Base-by-base conservation (phyloP, 805 yeast genomes). In the Nakazawaea ambrosiae region DNA sequence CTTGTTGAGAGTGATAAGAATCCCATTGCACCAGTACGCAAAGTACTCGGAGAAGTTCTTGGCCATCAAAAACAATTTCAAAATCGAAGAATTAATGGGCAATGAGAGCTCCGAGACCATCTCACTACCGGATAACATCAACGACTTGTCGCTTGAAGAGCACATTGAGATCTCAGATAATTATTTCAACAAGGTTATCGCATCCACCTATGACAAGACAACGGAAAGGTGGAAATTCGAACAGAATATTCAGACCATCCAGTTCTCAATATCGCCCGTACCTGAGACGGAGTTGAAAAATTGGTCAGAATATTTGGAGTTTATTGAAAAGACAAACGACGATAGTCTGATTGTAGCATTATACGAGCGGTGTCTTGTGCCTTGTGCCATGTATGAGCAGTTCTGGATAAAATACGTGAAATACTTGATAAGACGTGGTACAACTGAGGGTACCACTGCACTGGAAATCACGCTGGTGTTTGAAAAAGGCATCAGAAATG, bases 21-120 rank as follows among this genome's bases (percentile, higher is more conserved):
- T 84, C 2, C 97, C 97, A 0, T 58, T 90, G 31, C 90, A 90
- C 57, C 95, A 88, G 49, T 89, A 87, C 54, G 81, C 96, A 0
- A 76, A 73, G 45, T 90, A 81, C 54, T 83, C 74, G 49, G 77
- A 64, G 61, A 52, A 66, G 50, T 57, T 75, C 50, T 49, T 61
- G 42, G 63, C 63, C 45, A 44, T 64, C 43, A 50, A 53, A 43
- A 60, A 63, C 34, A 50, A 56, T 22, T 60, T 60, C 51, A 36
- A 61, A 39, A 45, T 61, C 3, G 45, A 48, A 6, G 63, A 58
- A 34, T 40, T 63, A 18, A 54, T 63, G 1, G 45, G 58, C 2
- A 42, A 45, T 4, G 55, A 48, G 2, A 49, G 47, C 5, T n/a
- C n/a, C n/a, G n/a, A n/a, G n/a, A n/a, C n/a, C n/a, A n/a, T 23